phyloP scores from a whole-genome alignment of 2,329 filamentous ascomycete genomes.

The Xylariaceae sp. region DNA sequence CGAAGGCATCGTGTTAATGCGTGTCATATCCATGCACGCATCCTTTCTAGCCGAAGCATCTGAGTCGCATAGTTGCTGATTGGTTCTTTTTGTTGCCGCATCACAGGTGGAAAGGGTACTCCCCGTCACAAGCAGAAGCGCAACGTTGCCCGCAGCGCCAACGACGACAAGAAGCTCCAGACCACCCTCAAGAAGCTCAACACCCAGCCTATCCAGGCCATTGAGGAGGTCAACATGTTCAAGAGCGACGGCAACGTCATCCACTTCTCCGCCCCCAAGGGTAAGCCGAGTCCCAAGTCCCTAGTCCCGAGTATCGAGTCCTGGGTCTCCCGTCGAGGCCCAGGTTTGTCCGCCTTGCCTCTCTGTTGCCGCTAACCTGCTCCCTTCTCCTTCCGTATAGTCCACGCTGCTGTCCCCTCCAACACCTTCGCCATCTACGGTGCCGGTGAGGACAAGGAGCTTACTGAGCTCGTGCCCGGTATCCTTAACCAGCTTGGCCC shows the following conservation, averaged over 20 bases:
- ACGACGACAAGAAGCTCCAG: slow-evolving; percentile 99
- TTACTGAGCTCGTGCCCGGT: slow-evolving; percentile 96
- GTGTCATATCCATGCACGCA: background rate
- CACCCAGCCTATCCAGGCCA: slow-evolving; percentile 97
- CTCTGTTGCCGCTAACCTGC: background rate
- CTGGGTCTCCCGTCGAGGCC: background rate
- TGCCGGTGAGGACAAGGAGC: slow-evolving; percentile 98
- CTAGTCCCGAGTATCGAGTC: background rate
- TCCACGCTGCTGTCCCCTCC: slow-evolving; percentile 92
- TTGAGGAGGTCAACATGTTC: slow-evolving; percentile 99
- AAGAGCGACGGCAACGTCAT: slow-evolving; percentile 99
- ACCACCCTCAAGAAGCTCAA: slow-evolving; percentile 97
- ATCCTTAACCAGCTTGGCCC: slow-evolving; percentile 99
- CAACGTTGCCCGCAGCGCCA: slow-evolving; percentile 83
- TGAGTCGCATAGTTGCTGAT: slow-evolving; percentile 11
- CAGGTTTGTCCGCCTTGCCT: background rate
- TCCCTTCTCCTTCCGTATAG: slow-evolving; percentile 41
- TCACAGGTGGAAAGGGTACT: slow-evolving; percentile 81
- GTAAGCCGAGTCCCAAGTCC: slow-evolving; percentile 48
- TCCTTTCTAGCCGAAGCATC: background rate
- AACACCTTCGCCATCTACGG: slow-evolving; percentile 99
- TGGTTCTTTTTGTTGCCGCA: background rate
- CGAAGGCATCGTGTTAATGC: background rate
- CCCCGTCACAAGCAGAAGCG: slow-evolving; percentile 98
- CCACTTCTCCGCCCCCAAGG: slow-evolving; percentile 96